These are phyloP conservation scores for Aspergillus chevalieri DNA, from an alignment of 2,329 filamentous ascomycete species.

Conservation along the genomic window DNA sequence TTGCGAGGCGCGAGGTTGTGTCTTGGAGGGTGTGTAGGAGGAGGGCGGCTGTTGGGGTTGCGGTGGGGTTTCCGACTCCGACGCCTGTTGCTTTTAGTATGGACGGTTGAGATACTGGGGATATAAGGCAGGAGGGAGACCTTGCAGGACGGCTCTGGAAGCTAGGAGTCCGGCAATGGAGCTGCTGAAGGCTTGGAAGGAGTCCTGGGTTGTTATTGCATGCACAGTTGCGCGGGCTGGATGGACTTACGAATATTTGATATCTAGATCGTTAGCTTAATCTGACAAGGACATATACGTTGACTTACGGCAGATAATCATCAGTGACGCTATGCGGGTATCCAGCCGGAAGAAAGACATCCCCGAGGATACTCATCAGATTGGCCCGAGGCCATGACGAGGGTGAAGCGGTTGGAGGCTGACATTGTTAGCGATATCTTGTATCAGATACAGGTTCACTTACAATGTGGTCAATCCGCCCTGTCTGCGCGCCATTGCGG, in stretches of 20 bases:
- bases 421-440: not conserved
- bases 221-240: not conserved
- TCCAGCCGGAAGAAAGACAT: conserved; percentile 80
- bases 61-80: conserved; percentile 75
- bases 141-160: conserved; percentile 74
- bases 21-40: conserved; percentile 79
- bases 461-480: conserved; percentile 43
- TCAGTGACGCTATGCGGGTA: conserved; percentile 79
- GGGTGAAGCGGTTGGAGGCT: conserved; percentile 11
- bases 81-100: conserved; percentile 47
- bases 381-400: conserved; percentile 20
- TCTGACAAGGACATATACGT: not conserved
- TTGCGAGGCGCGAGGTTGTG: conserved; percentile 71
- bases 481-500: conserved; percentile 12
- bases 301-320: conserved; percentile 68
- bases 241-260: conserved; percentile 58
- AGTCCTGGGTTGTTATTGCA: conserved; percentile 6
- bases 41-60: conserved; percentile 72
- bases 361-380: conserved; percentile 44
- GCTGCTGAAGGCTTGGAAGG: conserved; percentile 38
- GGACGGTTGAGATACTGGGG: not conserved
- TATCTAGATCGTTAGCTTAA: conserved; percentile 43
- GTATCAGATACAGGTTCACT: conserved; percentile 5
- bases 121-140: conserved; percentile 27
- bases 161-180: conserved; percentile 56